Evolutionary conservation across 2,329 filamentous ascomycete genomes (phyloP).

Genomic region (Calycina marina): DNA sequence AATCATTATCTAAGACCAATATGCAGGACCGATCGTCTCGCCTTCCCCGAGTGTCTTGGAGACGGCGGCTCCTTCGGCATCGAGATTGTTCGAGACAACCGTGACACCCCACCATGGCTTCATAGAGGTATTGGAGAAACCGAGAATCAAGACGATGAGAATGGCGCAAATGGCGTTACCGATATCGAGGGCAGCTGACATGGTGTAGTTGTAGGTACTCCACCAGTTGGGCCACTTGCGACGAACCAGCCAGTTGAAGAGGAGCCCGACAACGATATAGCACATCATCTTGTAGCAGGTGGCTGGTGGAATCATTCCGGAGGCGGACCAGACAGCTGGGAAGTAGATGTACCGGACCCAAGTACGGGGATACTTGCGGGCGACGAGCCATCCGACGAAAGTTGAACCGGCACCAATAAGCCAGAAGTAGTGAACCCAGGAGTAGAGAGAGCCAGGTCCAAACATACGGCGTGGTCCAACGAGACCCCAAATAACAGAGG

Average conservation of each 20-base stretch:
- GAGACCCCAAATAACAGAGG: constrained; percentile 58
- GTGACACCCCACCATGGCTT: not conserved
- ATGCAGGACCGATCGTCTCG: not conserved
- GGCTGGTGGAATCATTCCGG: not conserved
- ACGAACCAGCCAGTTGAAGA: not conserved
- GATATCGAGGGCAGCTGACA: not conserved
- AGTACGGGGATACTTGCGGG: not conserved
- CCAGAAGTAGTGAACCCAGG: constrained; percentile 55
- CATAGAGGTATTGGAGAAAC: not conserved
- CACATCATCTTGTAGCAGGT: not conserved
- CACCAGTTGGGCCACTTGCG: not conserved
- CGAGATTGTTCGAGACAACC: not conserved
- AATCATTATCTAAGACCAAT: not conserved
- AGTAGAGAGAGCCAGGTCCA: constrained; percentile 47
- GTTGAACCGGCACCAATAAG: constrained; percentile 50
- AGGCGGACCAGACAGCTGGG: not conserved
- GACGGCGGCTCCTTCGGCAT: not conserved
- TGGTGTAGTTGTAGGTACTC: not conserved
- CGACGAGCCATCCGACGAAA: constrained; percentile 32
- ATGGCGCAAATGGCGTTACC: not conserved
- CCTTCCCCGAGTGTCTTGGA: not conserved
- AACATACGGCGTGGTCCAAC: constrained; percentile 62
- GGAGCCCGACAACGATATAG: not conserved
- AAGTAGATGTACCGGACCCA: not conserved
- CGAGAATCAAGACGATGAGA: not conserved